Base-by-base conservation (phyloP, 257 asterid species). In the Mentha longifolia region DNA sequence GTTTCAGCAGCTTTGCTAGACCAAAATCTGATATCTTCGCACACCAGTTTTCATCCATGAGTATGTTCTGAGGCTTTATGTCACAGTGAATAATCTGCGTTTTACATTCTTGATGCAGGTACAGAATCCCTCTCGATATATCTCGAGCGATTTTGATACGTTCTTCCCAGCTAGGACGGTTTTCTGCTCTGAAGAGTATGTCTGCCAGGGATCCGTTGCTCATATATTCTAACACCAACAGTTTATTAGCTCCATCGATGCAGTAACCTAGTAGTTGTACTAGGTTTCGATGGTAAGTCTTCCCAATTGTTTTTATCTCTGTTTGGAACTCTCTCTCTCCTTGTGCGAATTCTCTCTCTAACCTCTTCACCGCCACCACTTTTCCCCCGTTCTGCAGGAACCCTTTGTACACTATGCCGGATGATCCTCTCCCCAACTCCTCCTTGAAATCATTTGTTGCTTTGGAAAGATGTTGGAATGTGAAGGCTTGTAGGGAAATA, bases 21-120 rank as follows among this genome's bases (percentile, higher is more conserved):
- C 92, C 92, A 9, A 84, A 88, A 47, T 88, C 90, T 0, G 92
- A 82, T 2, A 86, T 78, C 69, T 85, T 88, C 0, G 88, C 86
- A 0, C 78, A 35, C 52, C 63, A 39, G 2, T 81, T 25, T 15
- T 74, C 79, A 39, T 85, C 88, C 85, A 88, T 73, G 58, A 86
- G 84, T 55, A 84, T 81, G 81, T 86, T 89, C 43, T 85, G 89
- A 28, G 93, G 89, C 37, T 89, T 85, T 42, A 86, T 87, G 15
- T 89, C 89, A 5, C 91, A 85, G 9, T 89, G 96, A 49, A 89
- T 86, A 28, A 85, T 88, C 20, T 81, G 89, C 0, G 80, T 74
- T 28, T 84, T 82, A 9, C 92, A 88, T 33, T 88, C 88, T 20
- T 88, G 85, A 3, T 88, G 95, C 63, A 88, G 65, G 70, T 88